These are phyloP conservation scores for Acanthamoeba sp. DNA, from an alignment of 208 protist species.

Conservation along the genomic window DNA sequence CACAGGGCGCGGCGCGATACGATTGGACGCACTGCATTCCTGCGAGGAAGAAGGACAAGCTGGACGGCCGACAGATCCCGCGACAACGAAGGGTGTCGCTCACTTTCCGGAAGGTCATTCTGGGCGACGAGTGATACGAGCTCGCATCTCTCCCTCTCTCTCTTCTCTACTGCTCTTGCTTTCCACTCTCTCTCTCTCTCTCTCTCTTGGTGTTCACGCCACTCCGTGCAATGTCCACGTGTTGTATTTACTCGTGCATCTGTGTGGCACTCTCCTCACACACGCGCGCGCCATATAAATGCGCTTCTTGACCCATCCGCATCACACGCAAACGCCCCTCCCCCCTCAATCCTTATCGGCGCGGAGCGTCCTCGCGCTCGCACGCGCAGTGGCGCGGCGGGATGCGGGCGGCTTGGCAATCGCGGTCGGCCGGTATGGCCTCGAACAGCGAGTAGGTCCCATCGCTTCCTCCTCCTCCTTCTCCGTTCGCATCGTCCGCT, in stretches of 20 bases:
- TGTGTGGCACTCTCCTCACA: background rate
- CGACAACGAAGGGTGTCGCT: conserved; percentile 49
- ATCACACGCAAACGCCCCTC: no score
- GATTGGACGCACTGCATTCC: conserved; percentile 66
- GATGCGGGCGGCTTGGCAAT: background rate
- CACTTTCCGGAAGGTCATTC: conserved; percentile 38
- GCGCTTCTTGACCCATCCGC: no score
- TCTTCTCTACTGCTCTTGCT: background rate
- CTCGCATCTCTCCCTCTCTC: background rate
- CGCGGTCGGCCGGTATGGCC: background rate
- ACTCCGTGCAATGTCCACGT: no score
- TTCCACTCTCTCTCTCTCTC: no score
- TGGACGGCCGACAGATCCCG: conserved; percentile 6
- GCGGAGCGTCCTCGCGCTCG: no score
- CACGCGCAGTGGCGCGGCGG: background rate
- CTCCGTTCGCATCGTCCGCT: no score
- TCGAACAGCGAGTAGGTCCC: background rate
- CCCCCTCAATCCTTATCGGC: no score
- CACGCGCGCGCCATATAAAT: no score
- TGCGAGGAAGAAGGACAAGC: conserved; percentile 10
- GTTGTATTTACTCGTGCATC: no score
- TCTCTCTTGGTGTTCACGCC: no score
- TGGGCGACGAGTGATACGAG: background rate
- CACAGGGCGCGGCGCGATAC: conserved; percentile 30
- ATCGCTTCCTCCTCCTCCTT: background rate